These are phyloP conservation scores for Metarhizium guizhouense DNA, from an alignment of 2,329 filamentous ascomycete genomes.

Conservation along the genomic window DNA sequence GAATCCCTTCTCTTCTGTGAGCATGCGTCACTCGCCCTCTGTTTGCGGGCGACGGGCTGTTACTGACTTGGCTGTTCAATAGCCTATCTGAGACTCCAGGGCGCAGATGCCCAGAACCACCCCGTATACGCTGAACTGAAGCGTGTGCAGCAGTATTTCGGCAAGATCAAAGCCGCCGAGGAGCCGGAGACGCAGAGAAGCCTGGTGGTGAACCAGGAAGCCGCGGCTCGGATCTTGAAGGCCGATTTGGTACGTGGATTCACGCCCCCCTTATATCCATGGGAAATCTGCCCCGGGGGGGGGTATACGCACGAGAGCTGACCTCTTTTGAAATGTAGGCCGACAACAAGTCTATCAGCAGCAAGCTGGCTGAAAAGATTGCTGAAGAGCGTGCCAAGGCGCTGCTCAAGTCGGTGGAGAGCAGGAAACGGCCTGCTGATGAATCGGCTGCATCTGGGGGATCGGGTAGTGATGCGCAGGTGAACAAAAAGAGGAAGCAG, in stretches of 20 bases:
- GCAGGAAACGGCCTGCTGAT: constrained; percentile 34
- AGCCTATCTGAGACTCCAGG: constrained; percentile 70
- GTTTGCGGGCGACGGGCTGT: neutral
- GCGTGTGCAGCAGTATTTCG: constrained; percentile 83
- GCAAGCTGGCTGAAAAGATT: constrained; percentile 45
- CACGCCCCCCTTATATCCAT: too few species aligned
- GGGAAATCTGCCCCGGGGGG: too few species aligned
- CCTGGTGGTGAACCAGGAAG: constrained; percentile 59
- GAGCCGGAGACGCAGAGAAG: constrained; percentile 45
- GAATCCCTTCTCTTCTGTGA: constrained; percentile 83
- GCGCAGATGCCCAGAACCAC: constrained; percentile 73
- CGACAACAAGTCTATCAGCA: constrained; percentile 43
- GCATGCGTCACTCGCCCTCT: constrained; percentile 13
- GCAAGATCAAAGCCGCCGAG: constrained; percentile 78
- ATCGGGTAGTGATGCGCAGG: constrained; percentile 12
- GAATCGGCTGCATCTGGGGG: constrained; percentile 16
- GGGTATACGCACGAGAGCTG: constrained; percentile 3
- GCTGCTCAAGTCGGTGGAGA: constrained; percentile 35
- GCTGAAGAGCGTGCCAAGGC: constrained; percentile 47
- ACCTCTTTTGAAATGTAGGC: constrained; percentile 20
- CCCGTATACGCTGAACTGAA: constrained; percentile 78
- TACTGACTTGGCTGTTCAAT: neutral
- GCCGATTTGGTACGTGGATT: constrained; percentile 58
- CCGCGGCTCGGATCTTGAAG: constrained; percentile 73
- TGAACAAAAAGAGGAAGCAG: constrained; percentile 21